Conservation (phyloP, 176 grass and related monocot genomes). For the Paspalum notatum region DNA sequence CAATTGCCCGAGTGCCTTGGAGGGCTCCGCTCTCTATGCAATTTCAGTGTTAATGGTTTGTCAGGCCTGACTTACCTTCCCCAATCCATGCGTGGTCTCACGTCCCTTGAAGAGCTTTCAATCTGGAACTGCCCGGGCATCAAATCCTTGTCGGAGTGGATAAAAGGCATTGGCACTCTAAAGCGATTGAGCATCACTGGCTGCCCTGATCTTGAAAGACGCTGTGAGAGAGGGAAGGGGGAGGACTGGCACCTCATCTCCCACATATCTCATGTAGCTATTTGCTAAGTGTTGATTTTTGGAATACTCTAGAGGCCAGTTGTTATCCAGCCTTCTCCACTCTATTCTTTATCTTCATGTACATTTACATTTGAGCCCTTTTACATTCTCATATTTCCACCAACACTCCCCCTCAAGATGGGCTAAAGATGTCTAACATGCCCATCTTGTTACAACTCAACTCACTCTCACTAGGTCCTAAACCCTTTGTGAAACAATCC, state of each 20-base stretch:
- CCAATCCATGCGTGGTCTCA: neutral
- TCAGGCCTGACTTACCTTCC: neutral
- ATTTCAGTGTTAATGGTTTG: neutral
- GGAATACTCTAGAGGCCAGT: no score
- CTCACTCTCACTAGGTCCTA: no score
- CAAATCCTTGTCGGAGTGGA: neutral
- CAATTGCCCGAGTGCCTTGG: neutral
- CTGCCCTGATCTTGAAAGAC: neutral
- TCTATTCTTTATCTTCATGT: no score
- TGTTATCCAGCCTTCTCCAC: no score
- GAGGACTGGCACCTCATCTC: slow-evolving; percentile 13
- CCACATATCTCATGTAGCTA: no score
- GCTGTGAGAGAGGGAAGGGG: neutral
- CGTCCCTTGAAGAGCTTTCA: neutral
- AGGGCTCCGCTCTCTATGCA: neutral
- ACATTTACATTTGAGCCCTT: no score
- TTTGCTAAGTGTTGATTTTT: no score
- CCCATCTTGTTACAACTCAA: no score
- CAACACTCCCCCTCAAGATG: no score
- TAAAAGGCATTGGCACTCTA: neutral
- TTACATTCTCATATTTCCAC: no score
- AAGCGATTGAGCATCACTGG: fast-evolving
- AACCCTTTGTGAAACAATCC: no score
- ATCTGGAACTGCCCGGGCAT: neutral
- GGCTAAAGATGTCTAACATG: no score